phyloP scores from a whole-genome alignment of 768 basidiomycete species.

The Amanita pallidorosea region DNA sequence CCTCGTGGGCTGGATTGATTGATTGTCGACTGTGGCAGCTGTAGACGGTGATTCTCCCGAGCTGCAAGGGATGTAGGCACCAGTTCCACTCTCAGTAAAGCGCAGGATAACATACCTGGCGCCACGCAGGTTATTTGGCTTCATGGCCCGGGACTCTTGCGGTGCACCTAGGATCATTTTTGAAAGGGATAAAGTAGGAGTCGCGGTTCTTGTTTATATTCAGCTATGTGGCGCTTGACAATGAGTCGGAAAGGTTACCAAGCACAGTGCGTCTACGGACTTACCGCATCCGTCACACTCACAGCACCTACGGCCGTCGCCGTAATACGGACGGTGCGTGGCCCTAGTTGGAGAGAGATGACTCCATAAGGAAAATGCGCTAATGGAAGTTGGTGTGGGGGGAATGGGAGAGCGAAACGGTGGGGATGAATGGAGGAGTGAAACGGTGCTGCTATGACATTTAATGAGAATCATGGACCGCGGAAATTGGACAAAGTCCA shows the following conservation, averaged over 20 bases:
- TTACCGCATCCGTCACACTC: too few species aligned
- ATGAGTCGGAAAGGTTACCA: not conserved
- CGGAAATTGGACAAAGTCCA: too few species aligned
- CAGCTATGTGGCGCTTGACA: not conserved
- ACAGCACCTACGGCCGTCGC: too few species aligned
- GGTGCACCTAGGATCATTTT: not conserved
- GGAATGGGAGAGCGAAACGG: too few species aligned
- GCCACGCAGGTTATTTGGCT: not conserved
- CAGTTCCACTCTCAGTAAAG: not conserved
- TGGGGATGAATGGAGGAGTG: too few species aligned
- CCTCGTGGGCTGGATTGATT: not conserved
- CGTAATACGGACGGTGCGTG: too few species aligned
- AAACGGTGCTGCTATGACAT: too few species aligned
- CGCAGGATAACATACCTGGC: conserved; percentile 1
- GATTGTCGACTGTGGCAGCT: not conserved
- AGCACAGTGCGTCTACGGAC: not conserved
- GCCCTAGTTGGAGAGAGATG: too few species aligned
- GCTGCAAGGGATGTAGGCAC: not conserved
- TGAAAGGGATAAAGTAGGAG: not conserved
- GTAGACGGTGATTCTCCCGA: not conserved
- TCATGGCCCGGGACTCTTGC: not conserved
- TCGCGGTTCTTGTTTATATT: not conserved
- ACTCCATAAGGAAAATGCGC: too few species aligned
- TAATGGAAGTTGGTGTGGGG: too few species aligned
- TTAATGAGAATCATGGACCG: too few species aligned